A percentile compares a stretch with the other conserved stretches of the same genome.
Evolutionary conservation across 73 alveolate genomes (phyloP).

Genomic region (Blepharisma japonicum): DNA sequence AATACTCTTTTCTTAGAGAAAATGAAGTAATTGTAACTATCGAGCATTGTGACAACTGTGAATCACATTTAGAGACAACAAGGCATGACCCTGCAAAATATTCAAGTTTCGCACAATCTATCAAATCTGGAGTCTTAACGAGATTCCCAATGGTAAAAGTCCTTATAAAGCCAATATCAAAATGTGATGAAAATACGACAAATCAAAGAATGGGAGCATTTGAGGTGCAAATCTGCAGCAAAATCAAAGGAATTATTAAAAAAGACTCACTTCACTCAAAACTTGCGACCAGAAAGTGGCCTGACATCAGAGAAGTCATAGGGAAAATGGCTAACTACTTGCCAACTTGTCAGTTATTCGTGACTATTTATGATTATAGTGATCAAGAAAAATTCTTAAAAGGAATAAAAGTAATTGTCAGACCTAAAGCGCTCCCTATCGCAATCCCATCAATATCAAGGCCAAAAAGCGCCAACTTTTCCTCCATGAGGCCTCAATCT

Average conservation of each 20-base stretch:
- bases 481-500: too few species aligned
- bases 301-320: slow-evolving; percentile 26
- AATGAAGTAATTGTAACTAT: slow-evolving; percentile 37
- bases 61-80: slow-evolving; percentile 31
- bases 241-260: neutral
- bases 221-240: slow-evolving; percentile 30
- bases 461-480: too few species aligned
- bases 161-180: slow-evolving; percentile 35
- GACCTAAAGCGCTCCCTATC: neutral
- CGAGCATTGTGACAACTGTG: slow-evolving; percentile 44
- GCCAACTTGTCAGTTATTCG: slow-evolving; percentile 38
- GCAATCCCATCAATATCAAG: neutral
- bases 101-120: slow-evolving; percentile 33
- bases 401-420: slow-evolving; percentile 15
- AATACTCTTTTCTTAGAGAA: slow-evolving; percentile 21
- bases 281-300: slow-evolving; percentile 38
- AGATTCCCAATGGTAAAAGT: slow-evolving; percentile 42
- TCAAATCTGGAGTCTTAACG: slow-evolving; percentile 36
- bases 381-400: neutral
- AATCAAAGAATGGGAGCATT: slow-evolving; percentile 50
- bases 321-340: slow-evolving; percentile 2
- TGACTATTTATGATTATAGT: slow-evolving; percentile 29
- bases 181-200: slow-evolving; percentile 15
- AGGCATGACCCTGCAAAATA: slow-evolving; percentile 51
- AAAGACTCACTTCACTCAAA: slow-evolving; percentile 31